phyloP scores from a whole-genome alignment of 2,329 filamentous ascomycete genomes.

The Fusarium chlamydosporum region DNA sequence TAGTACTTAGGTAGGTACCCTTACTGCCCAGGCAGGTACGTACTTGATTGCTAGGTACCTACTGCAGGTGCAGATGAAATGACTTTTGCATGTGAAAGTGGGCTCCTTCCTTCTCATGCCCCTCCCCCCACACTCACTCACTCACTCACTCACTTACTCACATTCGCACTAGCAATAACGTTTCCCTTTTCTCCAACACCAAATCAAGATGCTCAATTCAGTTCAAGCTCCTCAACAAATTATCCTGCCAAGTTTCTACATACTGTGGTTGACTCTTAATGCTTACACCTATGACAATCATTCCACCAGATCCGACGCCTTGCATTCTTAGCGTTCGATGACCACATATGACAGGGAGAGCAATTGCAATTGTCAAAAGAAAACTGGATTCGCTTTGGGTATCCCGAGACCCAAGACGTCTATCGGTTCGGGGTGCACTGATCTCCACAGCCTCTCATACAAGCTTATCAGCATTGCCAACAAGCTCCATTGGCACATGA shows the following conservation, averaged over 20 bases:
- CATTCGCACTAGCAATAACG: conserved; percentile 8
- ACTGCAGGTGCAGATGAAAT: conserved; percentile 6
- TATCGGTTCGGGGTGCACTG: conserved; percentile 18
- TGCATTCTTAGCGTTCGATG: conserved; percentile 31
- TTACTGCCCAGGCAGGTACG: conserved; percentile 9
- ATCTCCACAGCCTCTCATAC: conserved; percentile 1
- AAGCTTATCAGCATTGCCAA: conserved; percentile 17
- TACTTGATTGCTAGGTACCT: not conserved
- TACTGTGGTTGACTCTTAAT: not conserved
- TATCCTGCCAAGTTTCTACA: conserved; percentile 5
- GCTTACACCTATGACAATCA: conserved; percentile 22
- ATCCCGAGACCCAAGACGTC: conserved; percentile 18
- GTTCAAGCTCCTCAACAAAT: conserved; percentile 37
- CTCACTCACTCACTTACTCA: conserved; percentile 3
- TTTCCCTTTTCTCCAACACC: conserved; percentile 24
- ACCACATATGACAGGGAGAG: conserved; percentile 14
- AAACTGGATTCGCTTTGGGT: conserved; percentile 18
- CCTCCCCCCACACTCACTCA: conserved; percentile 19
- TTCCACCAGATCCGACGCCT: conserved; percentile 23
- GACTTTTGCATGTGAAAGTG: conserved; percentile 52
- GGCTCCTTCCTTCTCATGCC: conserved; percentile 29
- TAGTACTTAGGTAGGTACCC: too few relatives aligned
- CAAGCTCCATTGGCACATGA: conserved; percentile 21
- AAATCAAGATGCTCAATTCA: conserved; percentile 27
- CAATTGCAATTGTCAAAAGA: conserved; percentile 6